A percentile compares a stretch with the other conserved stretches of the same genome.
Conservation (phyloP, 768 basidiomycete genomes). For the Trametes sanguinea region DNA sequence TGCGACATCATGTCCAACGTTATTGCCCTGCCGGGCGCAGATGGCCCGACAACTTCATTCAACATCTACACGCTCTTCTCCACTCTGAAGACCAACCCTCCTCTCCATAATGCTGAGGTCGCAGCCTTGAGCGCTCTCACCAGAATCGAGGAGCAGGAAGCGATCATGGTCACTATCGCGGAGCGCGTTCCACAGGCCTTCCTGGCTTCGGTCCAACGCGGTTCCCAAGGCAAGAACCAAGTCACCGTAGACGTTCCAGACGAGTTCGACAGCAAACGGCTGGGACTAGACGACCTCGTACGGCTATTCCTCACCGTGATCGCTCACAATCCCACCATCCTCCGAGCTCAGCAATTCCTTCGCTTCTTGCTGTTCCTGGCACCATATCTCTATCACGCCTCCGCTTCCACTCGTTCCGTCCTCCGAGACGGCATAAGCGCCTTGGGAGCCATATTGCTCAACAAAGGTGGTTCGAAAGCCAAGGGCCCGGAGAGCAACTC, state of each 20-base stretch:
- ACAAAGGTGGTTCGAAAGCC: conserved; percentile 45
- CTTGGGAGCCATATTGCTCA: conserved; percentile 54
- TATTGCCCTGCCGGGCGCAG: conserved; percentile 48
- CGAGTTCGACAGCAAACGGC: conserved; percentile 56
- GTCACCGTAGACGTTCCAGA: conserved; percentile 46
- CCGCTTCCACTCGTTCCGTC: conserved; percentile 52
- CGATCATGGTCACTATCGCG: conserved; percentile 64
- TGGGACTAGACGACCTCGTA: conserved; percentile 66
- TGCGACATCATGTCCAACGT: conserved; percentile 63
- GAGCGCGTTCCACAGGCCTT: conserved; percentile 77
- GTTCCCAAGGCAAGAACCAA: conserved; percentile 39
- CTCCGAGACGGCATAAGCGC: conserved; percentile 72
- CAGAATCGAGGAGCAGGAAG: conserved; percentile 66
- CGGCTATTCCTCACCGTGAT: conserved; percentile 78
- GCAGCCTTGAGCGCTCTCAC: conserved; percentile 70
- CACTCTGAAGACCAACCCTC: conserved; percentile 48
- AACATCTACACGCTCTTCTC: conserved; percentile 61
- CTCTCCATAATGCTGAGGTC: conserved; percentile 47
- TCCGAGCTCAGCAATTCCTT: conserved; percentile 72
- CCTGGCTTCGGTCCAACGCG: conserved; percentile 50
- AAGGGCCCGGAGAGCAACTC: conserved; percentile 35
- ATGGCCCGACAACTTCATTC: conserved; percentile 54
- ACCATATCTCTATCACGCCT: conserved; percentile 59
- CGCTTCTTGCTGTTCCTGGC: conserved; percentile 57
- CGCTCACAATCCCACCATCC: conserved; percentile 67